phyloP scores from a whole-genome alignment of 345 rosid species.

The Moringa oleifera region DNA sequence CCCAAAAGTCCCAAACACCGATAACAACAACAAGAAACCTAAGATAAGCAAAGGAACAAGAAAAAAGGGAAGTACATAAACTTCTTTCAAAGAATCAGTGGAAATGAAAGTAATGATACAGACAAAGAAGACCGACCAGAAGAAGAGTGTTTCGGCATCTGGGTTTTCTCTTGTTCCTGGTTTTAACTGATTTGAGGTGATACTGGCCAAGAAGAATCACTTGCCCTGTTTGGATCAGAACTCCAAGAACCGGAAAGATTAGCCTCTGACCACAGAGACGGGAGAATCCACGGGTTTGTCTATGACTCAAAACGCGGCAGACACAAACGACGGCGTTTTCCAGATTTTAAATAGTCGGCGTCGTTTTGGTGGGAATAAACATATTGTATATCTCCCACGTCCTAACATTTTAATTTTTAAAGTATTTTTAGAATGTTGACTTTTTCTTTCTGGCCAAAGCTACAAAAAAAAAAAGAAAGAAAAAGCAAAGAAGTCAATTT shows the following conservation, averaged over 20 bases:
- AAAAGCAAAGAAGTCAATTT: too few relatives aligned
- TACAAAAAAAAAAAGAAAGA: too few relatives aligned
- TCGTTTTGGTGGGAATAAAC: too few relatives aligned
- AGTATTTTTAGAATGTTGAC: too few relatives aligned
- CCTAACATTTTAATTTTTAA: too few relatives aligned
- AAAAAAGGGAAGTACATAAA: background rate
- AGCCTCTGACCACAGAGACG: background rate
- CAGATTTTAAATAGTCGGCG: too few relatives aligned
- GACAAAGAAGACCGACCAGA: background rate
- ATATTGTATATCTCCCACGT: too few relatives aligned
- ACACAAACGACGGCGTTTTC: background rate
- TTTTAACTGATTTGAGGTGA: background rate
- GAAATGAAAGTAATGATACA: background rate
- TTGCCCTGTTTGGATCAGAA: background rate
- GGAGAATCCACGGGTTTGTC: too few relatives aligned
- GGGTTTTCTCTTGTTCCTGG: background rate
- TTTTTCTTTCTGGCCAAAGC: too few relatives aligned
- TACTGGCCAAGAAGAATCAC: background rate
- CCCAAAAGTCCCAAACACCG: background rate
- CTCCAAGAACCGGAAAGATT: background rate
- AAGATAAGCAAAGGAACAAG: background rate
- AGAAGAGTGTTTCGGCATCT: background rate
- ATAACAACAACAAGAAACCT: too few relatives aligned
- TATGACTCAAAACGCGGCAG: background rate
- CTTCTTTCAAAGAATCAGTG: background rate